Percentiles rank a stretch among this genome's conserved stretches.
phyloP scores from a whole-genome alignment of 345 rosid genomes.

The Mercurialis annua region DNA sequence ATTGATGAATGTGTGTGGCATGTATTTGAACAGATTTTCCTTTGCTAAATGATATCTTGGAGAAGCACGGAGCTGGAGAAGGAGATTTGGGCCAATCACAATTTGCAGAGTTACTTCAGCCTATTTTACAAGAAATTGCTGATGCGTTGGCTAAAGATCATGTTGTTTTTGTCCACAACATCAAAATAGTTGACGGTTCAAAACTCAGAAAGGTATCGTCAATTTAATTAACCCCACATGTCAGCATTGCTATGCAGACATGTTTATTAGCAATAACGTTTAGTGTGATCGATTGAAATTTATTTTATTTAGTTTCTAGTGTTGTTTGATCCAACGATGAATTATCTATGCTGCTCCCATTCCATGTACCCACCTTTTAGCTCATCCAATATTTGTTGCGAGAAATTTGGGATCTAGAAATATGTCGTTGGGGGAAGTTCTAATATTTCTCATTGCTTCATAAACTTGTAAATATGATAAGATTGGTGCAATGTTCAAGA shows the following conservation, averaged over 20 bases:
- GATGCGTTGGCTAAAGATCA: constrained; percentile 53
- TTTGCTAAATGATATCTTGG: constrained; percentile 56
- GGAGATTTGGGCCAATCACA: constrained; percentile 84
- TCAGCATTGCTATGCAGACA: neutral
- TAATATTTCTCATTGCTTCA: neutral
- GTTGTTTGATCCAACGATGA: neutral
- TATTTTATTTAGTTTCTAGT: neutral
- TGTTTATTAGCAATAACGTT: neutral
- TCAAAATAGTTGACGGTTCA: constrained; percentile 60
- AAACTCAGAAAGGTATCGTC: constrained; percentile 56
- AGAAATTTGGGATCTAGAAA: neutral
- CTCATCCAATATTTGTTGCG: neutral
- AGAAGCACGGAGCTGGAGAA: constrained; percentile 67
- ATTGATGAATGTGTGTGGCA: constrained; percentile 3
- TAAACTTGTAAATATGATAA: neutral
- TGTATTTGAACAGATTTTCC: constrained; percentile 56
- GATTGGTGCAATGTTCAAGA: neutral
- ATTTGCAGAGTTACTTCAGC: constrained; percentile 75
- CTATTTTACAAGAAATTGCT: constrained; percentile 67
- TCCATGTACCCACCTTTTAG: neutral
- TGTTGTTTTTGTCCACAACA: constrained; percentile 42
- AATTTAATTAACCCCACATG: neutral
- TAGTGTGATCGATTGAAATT: neutral
- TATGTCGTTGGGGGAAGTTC: neutral
- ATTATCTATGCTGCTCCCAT: neutral